These are phyloP conservation scores for Strigomonas culicis DNA, from an alignment of 208 protist genomes.

Conservation along the genomic window DNA sequence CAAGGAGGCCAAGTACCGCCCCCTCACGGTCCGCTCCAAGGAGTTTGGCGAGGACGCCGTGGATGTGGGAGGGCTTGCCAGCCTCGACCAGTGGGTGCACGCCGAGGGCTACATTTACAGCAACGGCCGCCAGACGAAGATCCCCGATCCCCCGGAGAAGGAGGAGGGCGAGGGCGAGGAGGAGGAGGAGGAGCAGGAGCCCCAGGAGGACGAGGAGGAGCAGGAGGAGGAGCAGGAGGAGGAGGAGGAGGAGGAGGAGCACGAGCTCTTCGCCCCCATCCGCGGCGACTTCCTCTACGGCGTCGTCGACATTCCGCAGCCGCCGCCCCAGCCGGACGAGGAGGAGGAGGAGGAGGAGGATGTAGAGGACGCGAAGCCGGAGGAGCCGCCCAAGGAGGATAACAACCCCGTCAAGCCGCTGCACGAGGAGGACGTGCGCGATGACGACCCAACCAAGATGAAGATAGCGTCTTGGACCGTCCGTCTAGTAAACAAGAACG, in stretches of 20 bases:
- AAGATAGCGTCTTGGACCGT: slow-evolving; percentile 82
- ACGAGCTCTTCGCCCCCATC: slow-evolving; percentile 83
- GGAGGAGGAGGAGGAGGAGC: slow-evolving; percentile 78
- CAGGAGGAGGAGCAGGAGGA: slow-evolving; percentile 39
- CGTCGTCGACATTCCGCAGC: slow-evolving; percentile 83
- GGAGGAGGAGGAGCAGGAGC: slow-evolving; percentile 50
- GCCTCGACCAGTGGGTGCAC: slow-evolving; percentile 89
- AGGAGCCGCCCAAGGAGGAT: slow-evolving; percentile 43
- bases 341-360: slow-evolving; percentile 78
- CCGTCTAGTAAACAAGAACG: slow-evolving; percentile 75
- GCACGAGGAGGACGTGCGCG: slow-evolving; percentile 73
- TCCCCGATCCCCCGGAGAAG: slow-evolving; percentile 76
- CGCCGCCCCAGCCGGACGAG: slow-evolving; percentile 72
- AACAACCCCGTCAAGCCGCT: slow-evolving; percentile 78
- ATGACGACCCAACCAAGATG: slow-evolving; percentile 83
- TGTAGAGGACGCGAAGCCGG: slow-evolving; percentile 14
- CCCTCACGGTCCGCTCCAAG: slow-evolving; percentile 52
- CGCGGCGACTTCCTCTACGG: slow-evolving; percentile 73
- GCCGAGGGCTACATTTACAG: slow-evolving; percentile 71
- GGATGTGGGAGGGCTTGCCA: slow-evolving; percentile 70
- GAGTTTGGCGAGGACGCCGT: slow-evolving; percentile 72
- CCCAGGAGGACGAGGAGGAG: slow-evolving; percentile 59
- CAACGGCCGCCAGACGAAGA: slow-evolving; percentile 88
- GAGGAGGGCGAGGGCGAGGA: slow-evolving; percentile 52
- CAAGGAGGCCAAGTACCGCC: slow-evolving; percentile 85